A percentile compares a stretch with the other conserved stretches of the same genome.
phyloP scores from a whole-genome alignment of 257 asterid genomes.

The Przewalskia tangutica region DNA sequence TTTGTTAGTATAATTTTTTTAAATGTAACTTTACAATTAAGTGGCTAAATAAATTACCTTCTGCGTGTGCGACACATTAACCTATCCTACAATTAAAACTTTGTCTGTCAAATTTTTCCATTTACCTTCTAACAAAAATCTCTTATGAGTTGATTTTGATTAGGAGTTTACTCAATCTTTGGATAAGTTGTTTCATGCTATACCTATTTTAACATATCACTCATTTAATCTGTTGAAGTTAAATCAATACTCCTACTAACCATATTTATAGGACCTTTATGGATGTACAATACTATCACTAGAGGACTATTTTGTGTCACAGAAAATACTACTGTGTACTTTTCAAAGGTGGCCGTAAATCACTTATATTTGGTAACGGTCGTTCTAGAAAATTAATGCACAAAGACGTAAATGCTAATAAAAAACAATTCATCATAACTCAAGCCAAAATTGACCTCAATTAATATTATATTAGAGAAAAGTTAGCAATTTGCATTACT shows the following conservation, averaged over 20 bases:
- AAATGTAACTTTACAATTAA: no score
- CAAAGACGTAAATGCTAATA: neutral
- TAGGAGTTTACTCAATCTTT: neutral
- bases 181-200: neutral
- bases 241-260: neutral
- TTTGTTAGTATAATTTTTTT: no score
- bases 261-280: neutral
- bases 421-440: neutral
- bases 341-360: slow-evolving; percentile 1
- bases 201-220: neutral
- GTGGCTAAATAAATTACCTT: no score
- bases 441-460: neutral
- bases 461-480: neutral
- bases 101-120: no score
- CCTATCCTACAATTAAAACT: no score
- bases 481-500: neutral
- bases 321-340: neutral
- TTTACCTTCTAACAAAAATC: no score
- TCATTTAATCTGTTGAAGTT: neutral
- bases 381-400: neutral
- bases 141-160: neutral
- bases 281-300: neutral
- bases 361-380: neutral
- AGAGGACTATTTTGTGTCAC: neutral
- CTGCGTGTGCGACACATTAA: no score